Conservation (phyloP, 768 basidiomycete genomes). For the Sarcomyxa edulis region DNA sequence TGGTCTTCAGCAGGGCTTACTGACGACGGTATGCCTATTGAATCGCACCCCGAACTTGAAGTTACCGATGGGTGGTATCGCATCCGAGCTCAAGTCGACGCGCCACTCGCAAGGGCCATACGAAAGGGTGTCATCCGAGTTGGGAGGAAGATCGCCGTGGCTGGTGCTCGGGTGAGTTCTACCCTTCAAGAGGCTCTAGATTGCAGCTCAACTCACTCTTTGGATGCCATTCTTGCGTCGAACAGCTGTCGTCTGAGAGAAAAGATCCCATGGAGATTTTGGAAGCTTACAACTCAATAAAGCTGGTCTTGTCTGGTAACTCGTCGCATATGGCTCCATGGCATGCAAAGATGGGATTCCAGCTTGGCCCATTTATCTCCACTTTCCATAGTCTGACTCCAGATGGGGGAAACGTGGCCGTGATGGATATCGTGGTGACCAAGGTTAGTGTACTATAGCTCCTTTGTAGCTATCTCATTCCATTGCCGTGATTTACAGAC, state of each 20-base stretch:
- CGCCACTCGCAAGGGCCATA: constrained; percentile 65
- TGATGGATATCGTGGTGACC: constrained; percentile 68
- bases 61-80: constrained; percentile 98
- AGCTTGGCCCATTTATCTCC: constrained; percentile 57
- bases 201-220: constrained; percentile 2
- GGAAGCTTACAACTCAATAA: constrained; percentile 67
- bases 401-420: constrained; percentile 75
- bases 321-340: constrained; percentile 83
- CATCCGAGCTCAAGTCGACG: constrained; percentile 72
- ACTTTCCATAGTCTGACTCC: constrained; percentile 73
- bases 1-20: constrained; percentile 39
- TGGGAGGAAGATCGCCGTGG: constrained; percentile 80
- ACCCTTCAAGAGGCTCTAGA: neutral
- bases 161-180: constrained; percentile 68
- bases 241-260: constrained; percentile 59
- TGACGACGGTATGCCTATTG: constrained; percentile 30
- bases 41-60: constrained; percentile 62
- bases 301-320: constrained; percentile 74
- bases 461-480: constrained; percentile 1
- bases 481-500: constrained; percentile 31
- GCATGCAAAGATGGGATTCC: constrained; percentile 86
- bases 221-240: constrained; percentile 1
- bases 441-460: constrained; percentile 38
- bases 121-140: constrained; percentile 58
- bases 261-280: constrained; percentile 82